Evolutionary conservation across 805 yeast species (phyloP), one percentile per base, ranked within the genome.

Genomic region (Pichia heedii): DNA sequence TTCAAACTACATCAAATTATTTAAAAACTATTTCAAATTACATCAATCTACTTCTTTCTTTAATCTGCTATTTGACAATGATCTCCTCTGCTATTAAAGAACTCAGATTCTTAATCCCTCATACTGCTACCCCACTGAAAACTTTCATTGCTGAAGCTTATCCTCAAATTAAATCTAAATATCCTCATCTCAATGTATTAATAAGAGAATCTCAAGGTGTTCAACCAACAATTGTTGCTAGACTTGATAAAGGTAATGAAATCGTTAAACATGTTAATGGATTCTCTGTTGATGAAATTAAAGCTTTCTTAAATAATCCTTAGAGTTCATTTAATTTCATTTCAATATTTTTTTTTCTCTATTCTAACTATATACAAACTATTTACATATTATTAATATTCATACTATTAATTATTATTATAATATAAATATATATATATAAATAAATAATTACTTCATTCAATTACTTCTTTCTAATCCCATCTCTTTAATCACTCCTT

Each of bases 81-180:
- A 44, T 44, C 30, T 76, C 80, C n/a, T 60, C 65, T 29, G 74
- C 84, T 11, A 72, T 85, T 51, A 84, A 72, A 60, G 95, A 86
- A 69, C 70, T 86, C 57, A 76, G 95, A 63, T 82, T 84, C 65
- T 87, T 85, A 57, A 70, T 85, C 50, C 81, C 87, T 27, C 93
- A 83, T 63, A 72, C 81, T n/a, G 76, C 77, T 49, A 76, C 85
- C 5, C 76, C 89, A 13, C 68, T 84, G 54, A 77, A 73, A 77
- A 39, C 40, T 16, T 86, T 81, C 56, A 67, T 86, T 50, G 63
- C 74, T 39, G 68, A 73, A 44, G 69, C 79, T 55, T 85, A 85
- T 62, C 78, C 83, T n/a, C 55, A 68, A n/a, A 65, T 86, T 54
- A 74, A 73, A 55, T 74, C 76, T 58, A 58, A 74, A 47, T 77